Base-by-base conservation (phyloP, 73 alveolate genomes). In the Paramecium biaurelia region DNA sequence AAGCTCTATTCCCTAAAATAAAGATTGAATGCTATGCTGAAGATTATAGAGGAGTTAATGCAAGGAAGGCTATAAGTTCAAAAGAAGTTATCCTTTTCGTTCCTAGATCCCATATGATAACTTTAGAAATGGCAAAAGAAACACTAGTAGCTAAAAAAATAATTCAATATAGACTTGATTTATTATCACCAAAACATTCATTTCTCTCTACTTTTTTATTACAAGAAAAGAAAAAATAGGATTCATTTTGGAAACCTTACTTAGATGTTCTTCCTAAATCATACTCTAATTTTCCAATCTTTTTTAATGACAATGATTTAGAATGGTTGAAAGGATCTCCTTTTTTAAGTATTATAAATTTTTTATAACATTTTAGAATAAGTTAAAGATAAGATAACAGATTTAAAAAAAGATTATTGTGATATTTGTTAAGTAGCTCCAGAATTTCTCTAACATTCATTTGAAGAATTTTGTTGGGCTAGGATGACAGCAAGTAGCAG, bases 131-230 rank as follows among this genome's bases (percentile, higher is more conserved):
- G 97, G 99, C 99, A n/a, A 92, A 95, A 76, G 96, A 85, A 53
- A 88, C 98, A 53, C 95, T 96, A 10, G 93, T 96, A 37, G 99
- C 99, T 21, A 88, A 92, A 92, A 95, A 97, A 93, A 98, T 98
- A 94, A 92, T 96, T 86, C 95, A 93, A 7, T 85, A 94, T 70
- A 96, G 95, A 63, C 92, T 97, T 86, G 96, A 97, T 59, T 92
- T 98, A 92, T 93, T 97, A 59, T 96, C 99, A 68, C 99, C 99
- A 7, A 97, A 98, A 94, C 99, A 98, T 89, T 96, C 98, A 23
- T 96, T 95, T 86, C 93, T 98, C 94, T 88, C 99, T 18, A 95
- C 98, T 41, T 98, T 92, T 93, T 89, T 98, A 85, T 85, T 98
- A 86, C 93, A 97, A 47, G 99, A 98, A 85, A 90, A 85, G 63